These are phyloP conservation scores for Suillus luteus DNA, from an alignment of 768 basidiomycete species.

Conservation along the genomic window DNA sequence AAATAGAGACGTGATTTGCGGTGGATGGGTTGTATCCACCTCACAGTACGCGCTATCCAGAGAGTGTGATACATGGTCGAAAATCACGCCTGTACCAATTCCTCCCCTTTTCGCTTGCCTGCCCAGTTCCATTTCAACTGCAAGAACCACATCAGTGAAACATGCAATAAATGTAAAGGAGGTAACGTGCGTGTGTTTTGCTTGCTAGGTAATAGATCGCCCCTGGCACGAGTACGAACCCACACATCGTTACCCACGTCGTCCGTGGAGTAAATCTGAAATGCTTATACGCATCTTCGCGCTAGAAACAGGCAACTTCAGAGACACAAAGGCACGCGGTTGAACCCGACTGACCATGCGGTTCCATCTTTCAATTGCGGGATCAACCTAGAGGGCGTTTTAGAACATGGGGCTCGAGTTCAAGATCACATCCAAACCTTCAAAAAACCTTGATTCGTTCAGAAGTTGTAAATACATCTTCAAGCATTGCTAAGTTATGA, in stretches of 20 bases:
- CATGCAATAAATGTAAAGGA: slow-evolving; percentile 22
- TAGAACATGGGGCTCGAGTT: not conserved
- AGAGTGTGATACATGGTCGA: slow-evolving; percentile 8
- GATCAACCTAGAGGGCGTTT: slow-evolving; percentile 41
- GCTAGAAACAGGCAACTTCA: slow-evolving; percentile 42
- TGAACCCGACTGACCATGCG: slow-evolving; percentile 48
- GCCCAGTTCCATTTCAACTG: slow-evolving; percentile 59
- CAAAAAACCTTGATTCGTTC: slow-evolving; percentile 47
- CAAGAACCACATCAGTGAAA: slow-evolving; percentile 13
- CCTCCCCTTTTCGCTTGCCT: slow-evolving; percentile 50
- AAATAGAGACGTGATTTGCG: not conserved
- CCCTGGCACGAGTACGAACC: slow-evolving; percentile 66
- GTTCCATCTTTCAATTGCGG: slow-evolving; percentile 65
- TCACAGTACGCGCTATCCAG: not conserved
- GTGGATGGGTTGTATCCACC: not conserved
- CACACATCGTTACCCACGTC: slow-evolving; percentile 60
- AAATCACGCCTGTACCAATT: slow-evolving; percentile 35
- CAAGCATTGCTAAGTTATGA: not conserved
- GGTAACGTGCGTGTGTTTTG: slow-evolving; percentile 38
- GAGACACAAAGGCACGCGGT: not conserved
- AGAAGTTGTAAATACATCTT: slow-evolving; percentile 19
- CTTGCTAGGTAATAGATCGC: slow-evolving; percentile 49
- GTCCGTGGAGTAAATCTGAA: slow-evolving; percentile 79
- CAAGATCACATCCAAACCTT: slow-evolving; percentile 43
- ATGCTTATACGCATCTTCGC: slow-evolving; percentile 80